Evolutionary conservation across 2,329 filamentous ascomycete species (phyloP).

Genomic region (Phialophora verrucosa): DNA sequence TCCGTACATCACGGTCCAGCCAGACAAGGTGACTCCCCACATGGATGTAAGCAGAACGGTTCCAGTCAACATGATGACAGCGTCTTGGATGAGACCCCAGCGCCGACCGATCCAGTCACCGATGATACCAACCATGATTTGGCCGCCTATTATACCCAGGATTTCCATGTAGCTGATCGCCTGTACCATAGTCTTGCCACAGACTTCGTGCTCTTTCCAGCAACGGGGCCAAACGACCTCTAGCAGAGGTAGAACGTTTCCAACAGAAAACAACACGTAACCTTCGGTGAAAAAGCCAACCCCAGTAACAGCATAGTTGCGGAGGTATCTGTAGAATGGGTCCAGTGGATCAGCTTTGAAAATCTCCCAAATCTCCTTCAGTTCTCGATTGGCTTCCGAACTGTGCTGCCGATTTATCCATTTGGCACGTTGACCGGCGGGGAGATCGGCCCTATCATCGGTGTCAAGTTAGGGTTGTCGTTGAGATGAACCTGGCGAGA

Average conservation of each 20-base stretch:
- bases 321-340: neutral
- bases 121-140: conserved; percentile 81
- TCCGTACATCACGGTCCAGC: conserved; percentile 96
- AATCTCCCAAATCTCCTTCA: neutral
- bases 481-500: neutral
- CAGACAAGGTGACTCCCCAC: conserved; percentile 84
- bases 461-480: neutral
- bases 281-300: neutral
- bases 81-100: conserved; percentile 95
- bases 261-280: conserved; percentile 94
- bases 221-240: conserved; percentile 74
- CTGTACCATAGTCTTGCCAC: conserved; percentile 78
- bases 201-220: conserved; percentile 72
- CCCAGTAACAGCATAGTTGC: neutral
- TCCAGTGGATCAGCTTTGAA: neutral
- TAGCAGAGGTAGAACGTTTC: conserved; percentile 85
- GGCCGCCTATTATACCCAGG: conserved; percentile 89
- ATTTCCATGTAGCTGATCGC: conserved; percentile 91
- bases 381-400: neutral
- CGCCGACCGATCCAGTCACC: conserved; percentile 84
- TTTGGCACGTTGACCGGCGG: neutral
- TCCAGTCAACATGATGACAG: conserved; percentile 89
- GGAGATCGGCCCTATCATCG: neutral
- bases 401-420: neutral
- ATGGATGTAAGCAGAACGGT: conserved; percentile 87